Conservation (phyloP, 106 monocot genomes). For the Dioscorea alata region DNA sequence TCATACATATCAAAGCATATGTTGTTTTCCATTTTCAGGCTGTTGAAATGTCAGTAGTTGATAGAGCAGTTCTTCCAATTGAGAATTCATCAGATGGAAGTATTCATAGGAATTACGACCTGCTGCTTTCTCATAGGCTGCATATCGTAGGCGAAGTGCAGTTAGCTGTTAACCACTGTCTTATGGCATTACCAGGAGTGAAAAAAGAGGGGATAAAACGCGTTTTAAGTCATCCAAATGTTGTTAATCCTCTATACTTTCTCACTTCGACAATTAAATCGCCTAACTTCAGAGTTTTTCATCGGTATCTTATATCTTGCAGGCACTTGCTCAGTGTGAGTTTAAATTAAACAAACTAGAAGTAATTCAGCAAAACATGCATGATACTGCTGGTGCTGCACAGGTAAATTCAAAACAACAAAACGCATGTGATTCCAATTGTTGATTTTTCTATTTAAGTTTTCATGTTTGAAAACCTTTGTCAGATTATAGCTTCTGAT, state of each 20-base stretch:
- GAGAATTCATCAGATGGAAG: slow-evolving; percentile 70
- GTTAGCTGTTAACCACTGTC: slow-evolving; percentile 52
- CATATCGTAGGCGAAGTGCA: slow-evolving; percentile 86
- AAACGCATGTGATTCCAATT: not conserved
- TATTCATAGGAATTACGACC: slow-evolving; percentile 68
- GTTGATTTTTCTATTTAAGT: not conserved
- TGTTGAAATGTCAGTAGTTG: slow-evolving; percentile 69
- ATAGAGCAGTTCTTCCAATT: slow-evolving; percentile 79
- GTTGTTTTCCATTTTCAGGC: slow-evolving; percentile 30
- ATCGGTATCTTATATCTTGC: not conserved
- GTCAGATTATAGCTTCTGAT: slow-evolving; percentile 44
- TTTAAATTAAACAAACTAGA: slow-evolving; percentile 28
- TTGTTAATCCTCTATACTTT: slow-evolving; percentile 18
- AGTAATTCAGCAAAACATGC: slow-evolving; percentile 44
- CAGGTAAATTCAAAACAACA: slow-evolving; percentile 26
- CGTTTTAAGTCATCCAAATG: slow-evolving; percentile 77
- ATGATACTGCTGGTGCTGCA: slow-evolving; percentile 74
- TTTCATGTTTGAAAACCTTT: slow-evolving; percentile 5
- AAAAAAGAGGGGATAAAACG: slow-evolving; percentile 47
- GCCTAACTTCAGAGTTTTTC: not conserved
- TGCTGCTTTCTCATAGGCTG: slow-evolving; percentile 60
- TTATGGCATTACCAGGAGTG: slow-evolving; percentile 59
- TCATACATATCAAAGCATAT: not conserved
- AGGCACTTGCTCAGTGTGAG: slow-evolving; percentile 77
- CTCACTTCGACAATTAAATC: not conserved